A percentile compares a stretch with the other conserved stretches of the same genome.
Evolutionary conservation across 2,329 filamentous ascomycete species (phyloP).

Genomic region (Alternaria brassicae): DNA sequence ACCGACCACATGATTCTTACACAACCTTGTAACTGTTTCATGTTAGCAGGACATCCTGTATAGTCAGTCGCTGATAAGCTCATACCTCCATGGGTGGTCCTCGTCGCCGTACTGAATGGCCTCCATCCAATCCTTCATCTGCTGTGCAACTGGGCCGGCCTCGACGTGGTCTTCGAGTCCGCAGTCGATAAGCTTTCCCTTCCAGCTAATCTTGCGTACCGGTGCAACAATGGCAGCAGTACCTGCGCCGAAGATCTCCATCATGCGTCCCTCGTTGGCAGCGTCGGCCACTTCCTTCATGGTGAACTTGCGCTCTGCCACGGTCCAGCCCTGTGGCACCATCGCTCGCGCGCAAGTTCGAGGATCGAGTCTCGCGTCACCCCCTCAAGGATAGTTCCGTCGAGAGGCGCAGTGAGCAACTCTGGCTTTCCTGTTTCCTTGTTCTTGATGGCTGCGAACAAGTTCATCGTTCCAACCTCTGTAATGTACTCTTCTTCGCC

Average conservation of each 20-base stretch:
- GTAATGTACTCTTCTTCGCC: conserved; percentile 95
- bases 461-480: conserved; percentile 98
- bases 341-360: conserved; percentile 80
- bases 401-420: conserved; percentile 91
- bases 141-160: conserved; percentile 81
- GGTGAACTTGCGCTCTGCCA: conserved; percentile 88
- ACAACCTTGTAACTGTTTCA: conserved; percentile 38
- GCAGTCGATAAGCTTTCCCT: conserved; percentile 79
- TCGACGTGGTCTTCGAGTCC: conserved; percentile 82
- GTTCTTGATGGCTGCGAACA: conserved; percentile 86
- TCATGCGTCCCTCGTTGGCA: conserved; percentile 78
- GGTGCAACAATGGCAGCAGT: conserved; percentile 95
- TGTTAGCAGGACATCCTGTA: conserved; percentile 25
- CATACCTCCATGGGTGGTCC: conserved; percentile 83
- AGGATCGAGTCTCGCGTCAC: conserved; percentile 93
- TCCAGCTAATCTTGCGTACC: conserved; percentile 88
- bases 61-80: conserved; percentile 4
- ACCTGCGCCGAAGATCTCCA: conserved; percentile 93
- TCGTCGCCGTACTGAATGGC: conserved; percentile 92
- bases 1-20: conserved; percentile 10
- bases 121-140: conserved; percentile 98
- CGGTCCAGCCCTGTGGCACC: conserved; percentile 82
- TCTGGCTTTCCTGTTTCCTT: conserved; percentile 90
- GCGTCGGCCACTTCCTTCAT: conserved; percentile 87
- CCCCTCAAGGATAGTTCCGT: conserved; percentile 95